A percentile compares a stretch with the other conserved stretches of the same genome.
phyloP scores from a whole-genome alignment of 2,329 filamentous ascomycete genomes.

The Hypomyces perniciosus region DNA sequence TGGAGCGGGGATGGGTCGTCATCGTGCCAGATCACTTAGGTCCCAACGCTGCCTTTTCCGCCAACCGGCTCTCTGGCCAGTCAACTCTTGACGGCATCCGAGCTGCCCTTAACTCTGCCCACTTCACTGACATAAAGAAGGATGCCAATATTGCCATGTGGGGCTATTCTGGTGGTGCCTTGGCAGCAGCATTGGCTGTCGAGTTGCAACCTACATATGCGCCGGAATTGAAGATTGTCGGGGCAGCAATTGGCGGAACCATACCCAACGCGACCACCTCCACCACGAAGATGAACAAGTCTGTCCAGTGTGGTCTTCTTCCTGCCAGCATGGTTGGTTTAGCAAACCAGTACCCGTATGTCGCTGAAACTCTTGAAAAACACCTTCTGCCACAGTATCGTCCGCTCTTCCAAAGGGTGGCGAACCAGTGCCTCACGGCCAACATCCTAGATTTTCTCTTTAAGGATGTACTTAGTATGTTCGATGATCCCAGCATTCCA shows the following conservation, averaged over 20 bases:
- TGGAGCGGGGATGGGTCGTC: conserved; percentile 41
- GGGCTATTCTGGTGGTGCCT: conserved; percentile 27
- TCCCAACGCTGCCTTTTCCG: conserved; percentile 36
- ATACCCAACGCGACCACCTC: conserved; percentile 17
- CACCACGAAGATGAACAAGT: conserved; percentile 15
- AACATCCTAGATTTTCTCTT: conserved; percentile 22
- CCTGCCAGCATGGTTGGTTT: conserved; percentile 18
- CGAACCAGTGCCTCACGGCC: conserved; percentile 22
- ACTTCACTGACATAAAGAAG: conserved; percentile 24
- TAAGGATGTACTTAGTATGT: conserved; percentile 36
- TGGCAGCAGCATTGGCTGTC: conserved; percentile 19
- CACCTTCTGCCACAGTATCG: conserved; percentile 16
- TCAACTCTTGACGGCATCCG: conserved; percentile 39
- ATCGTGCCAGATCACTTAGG: conserved; percentile 43
- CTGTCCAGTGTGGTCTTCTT: conserved; percentile 17
- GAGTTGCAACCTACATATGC: conserved; percentile 23
- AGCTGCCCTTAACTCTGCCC: conserved; percentile 28
- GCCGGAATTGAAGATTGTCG: conserved; percentile 20
- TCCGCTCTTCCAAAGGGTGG: conserved; percentile 24
- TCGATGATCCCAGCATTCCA: conserved; percentile 29
- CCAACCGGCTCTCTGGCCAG: conserved; percentile 35
- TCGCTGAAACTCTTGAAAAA: conserved; percentile 12
- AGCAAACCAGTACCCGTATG: conserved; percentile 18
- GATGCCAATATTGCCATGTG: conserved; percentile 38
- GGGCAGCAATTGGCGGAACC: conserved; percentile 21